Conservation (phyloP, 2,329 filamentous ascomycete genomes). For the Blastomyces percursus region DNA sequence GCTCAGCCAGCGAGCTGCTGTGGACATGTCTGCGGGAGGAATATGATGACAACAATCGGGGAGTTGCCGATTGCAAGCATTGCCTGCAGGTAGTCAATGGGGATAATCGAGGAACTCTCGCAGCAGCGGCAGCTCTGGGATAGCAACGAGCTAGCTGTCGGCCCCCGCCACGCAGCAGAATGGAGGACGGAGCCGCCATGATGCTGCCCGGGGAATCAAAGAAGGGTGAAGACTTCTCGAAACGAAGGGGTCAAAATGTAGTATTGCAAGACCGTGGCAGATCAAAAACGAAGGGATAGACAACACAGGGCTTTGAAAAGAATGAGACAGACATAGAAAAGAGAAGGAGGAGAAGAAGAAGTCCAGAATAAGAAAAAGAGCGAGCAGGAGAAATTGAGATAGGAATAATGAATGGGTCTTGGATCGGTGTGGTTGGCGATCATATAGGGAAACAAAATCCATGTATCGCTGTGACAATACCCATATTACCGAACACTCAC, state of each 20-base stretch:
- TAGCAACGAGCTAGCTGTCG: conserved; percentile 9
- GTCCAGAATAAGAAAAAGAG: neutral
- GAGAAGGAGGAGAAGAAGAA: neutral
- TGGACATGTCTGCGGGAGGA: conserved; percentile 48
- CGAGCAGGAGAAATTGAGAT: neutral
- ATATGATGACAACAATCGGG: conserved; percentile 8
- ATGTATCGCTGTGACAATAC: neutral
- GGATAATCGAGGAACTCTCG: conserved; percentile 15
- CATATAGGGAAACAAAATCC: neutral
- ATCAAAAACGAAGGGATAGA: neutral
- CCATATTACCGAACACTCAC: neutral
- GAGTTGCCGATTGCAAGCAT: conserved; percentile 21
- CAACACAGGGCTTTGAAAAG: neutral
- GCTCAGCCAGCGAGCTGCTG: conserved; percentile 82
- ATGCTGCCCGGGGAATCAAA: neutral
- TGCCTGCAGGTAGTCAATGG: conserved; percentile 23
- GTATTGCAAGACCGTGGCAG: neutral
- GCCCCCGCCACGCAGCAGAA: conserved; percentile 12
- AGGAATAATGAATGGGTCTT: neutral
- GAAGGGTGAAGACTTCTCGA: neutral
- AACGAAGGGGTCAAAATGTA: neutral
- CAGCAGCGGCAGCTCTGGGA: conserved; percentile 1
- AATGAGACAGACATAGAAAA: neutral
- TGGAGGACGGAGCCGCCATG: conserved; percentile 14
- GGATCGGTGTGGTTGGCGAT: neutral